Percentiles rank a stretch among this genome's conserved stretches.
Evolutionary conservation across 768 basidiomycete species (phyloP).

Genomic region (Hericium alpestre): DNA sequence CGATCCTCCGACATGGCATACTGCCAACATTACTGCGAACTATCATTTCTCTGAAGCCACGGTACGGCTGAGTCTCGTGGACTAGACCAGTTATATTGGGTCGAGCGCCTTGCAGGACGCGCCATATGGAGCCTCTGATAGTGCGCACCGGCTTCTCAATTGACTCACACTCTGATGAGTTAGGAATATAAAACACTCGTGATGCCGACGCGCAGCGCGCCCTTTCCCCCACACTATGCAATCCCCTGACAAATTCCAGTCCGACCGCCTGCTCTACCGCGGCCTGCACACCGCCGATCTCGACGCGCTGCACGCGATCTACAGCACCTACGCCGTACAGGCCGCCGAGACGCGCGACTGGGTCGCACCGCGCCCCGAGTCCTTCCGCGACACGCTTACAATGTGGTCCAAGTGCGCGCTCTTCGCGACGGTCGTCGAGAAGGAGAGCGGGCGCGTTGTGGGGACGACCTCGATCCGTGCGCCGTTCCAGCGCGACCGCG

Average conservation of each 20-base stretch:
- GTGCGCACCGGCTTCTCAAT: too few relatives aligned
- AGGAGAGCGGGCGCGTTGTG: background rate
- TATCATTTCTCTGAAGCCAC: too few relatives aligned
- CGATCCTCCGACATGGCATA: too few relatives aligned
- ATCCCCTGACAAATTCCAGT: background rate
- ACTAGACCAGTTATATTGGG: too few relatives aligned
- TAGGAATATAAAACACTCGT: too few relatives aligned
- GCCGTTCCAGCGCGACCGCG: background rate
- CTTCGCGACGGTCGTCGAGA: background rate
- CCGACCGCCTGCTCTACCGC: background rate
- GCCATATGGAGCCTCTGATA: too few relatives aligned
- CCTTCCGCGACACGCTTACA: background rate
- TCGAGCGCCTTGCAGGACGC: too few relatives aligned
- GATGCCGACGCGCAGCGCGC: too few relatives aligned
- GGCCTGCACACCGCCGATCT: background rate
- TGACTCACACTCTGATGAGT: too few relatives aligned
- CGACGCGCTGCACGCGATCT: background rate
- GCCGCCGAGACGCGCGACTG: background rate
- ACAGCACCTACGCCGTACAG: background rate
- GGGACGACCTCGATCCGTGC: background rate
- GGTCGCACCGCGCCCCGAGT: background rate
- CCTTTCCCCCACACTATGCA: too few relatives aligned
- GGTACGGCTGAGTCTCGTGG: too few relatives aligned
- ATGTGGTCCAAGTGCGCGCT: background rate
- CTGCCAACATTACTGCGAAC: too few relatives aligned